phyloP scores from a whole-genome alignment of 1,284 basidiomycete genomes.

The Austroboletus sp. region DNA sequence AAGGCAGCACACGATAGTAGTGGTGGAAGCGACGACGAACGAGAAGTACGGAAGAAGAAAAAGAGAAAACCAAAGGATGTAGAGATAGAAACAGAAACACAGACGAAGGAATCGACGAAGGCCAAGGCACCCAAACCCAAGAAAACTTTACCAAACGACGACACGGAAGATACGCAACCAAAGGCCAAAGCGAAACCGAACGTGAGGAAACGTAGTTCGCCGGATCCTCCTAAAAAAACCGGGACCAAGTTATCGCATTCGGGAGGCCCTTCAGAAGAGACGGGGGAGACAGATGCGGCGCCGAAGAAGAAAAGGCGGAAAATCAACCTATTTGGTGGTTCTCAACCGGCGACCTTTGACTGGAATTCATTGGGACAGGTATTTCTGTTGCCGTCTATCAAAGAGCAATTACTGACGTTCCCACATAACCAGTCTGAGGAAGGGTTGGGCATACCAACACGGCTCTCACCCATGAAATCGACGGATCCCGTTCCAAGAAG shows the following conservation, averaged over 20 bases:
- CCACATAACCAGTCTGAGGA: slow-evolving; percentile 20
- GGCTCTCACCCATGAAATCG: slow-evolving; percentile 57
- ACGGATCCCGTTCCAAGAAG: slow-evolving; percentile 44
- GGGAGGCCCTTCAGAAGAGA: slow-evolving; percentile 12
- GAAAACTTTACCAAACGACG: slow-evolving; percentile 19
- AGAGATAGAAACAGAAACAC: slow-evolving; percentile 31
- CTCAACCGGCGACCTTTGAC: slow-evolving; percentile 38
- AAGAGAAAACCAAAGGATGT: slow-evolving; percentile 10
- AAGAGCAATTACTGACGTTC: background rate
- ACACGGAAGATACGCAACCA: slow-evolving; percentile 8
- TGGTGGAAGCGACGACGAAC: slow-evolving; percentile 9
- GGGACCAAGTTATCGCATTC: slow-evolving; percentile 14
- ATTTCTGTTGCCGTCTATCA: slow-evolving; percentile 3
- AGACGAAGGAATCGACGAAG: slow-evolving; percentile 26
- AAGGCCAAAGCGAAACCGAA: slow-evolving; percentile 23
- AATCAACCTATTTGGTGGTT: slow-evolving; percentile 48
- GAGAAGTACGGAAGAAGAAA: slow-evolving; percentile 13
- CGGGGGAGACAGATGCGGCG: slow-evolving; percentile 17
- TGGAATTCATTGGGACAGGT: slow-evolving; percentile 38
- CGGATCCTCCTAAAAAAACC: slow-evolving; percentile 18
- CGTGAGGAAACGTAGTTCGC: slow-evolving; percentile 19
- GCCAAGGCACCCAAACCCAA: slow-evolving; percentile 18
- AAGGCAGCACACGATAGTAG: slow-evolving; percentile 12
- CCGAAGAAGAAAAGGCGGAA: slow-evolving; percentile 56
- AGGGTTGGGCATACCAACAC: slow-evolving; percentile 53